phyloP scores from a whole-genome alignment of 2,329 filamentous ascomycete species.

The Spiromastix sp. region DNA sequence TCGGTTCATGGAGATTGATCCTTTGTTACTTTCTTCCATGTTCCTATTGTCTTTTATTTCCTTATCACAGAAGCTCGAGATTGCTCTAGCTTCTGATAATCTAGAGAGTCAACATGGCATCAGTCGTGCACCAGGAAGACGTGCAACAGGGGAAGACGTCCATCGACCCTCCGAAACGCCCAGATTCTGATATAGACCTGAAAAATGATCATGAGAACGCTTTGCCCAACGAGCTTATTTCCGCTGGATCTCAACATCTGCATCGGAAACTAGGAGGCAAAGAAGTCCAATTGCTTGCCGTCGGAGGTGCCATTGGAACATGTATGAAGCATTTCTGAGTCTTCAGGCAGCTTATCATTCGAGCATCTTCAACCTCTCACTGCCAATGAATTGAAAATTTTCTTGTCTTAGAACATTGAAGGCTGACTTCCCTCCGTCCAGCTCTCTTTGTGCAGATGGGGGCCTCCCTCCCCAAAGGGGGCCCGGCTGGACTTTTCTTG shows the following conservation, averaged over 20 bases:
- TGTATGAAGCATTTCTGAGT: slow-evolving; percentile 12
- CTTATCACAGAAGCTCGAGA: too few species aligned
- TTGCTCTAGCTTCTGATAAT: too few species aligned
- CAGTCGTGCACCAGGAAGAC: too few species aligned
- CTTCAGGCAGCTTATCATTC: not conserved
- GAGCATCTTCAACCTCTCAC: not conserved
- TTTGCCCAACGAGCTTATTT: slow-evolving; percentile 7
- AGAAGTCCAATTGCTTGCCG: slow-evolving; percentile 25
- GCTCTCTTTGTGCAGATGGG: slow-evolving; percentile 20
- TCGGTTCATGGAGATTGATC: too few species aligned
- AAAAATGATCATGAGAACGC: slow-evolving; percentile 3
- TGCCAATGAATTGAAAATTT: not conserved
- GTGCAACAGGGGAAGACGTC: not conserved
- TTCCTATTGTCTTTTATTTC: too few species aligned
- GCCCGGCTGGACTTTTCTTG: slow-evolving; percentile 25
- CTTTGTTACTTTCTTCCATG: too few species aligned
- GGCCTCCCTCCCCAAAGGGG: slow-evolving; percentile 22
- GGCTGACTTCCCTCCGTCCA: not conserved
- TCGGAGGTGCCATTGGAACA: slow-evolving; percentile 26
- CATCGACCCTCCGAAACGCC: not conserved
- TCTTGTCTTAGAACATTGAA: too few species aligned
- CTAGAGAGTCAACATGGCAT: too few species aligned
- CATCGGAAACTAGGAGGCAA: slow-evolving; percentile 23
- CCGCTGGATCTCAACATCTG: slow-evolving; percentile 16
- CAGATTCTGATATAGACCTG: slow-evolving; percentile 2